phyloP scores from a whole-genome alignment of 805 yeast species.

The Barnettozyma californica region DNA sequence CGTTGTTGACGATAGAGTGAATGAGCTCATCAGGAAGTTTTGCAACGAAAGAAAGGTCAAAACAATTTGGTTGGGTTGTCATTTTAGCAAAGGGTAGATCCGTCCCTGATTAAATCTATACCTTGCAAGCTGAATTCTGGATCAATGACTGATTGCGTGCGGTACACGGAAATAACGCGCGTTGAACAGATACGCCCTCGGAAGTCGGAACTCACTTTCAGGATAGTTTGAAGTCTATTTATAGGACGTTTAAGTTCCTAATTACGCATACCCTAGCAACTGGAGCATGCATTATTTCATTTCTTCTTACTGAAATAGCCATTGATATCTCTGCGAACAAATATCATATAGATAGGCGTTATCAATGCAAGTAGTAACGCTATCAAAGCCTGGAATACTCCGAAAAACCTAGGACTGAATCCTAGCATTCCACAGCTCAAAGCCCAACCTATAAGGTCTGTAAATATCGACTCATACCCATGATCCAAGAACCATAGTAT shows the following conservation, averaged over 20 bases:
- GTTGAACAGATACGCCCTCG: neutral
- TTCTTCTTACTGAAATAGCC: constrained; percentile 38
- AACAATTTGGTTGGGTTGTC: neutral
- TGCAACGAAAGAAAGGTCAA: neutral
- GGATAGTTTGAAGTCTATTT: neutral
- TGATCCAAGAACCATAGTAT: constrained; percentile 49
- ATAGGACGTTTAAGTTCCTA: neutral
- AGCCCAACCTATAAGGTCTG: constrained; percentile 84
- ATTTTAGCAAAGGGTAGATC: neutral
- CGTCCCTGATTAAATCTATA: no score
- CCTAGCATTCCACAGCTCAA: constrained; percentile 65
- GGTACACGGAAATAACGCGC: neutral
- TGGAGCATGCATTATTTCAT: neutral
- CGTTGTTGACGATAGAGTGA: neutral
- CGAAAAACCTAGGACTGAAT: constrained; percentile 57
- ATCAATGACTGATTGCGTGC: no score
- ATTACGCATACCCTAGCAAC: neutral
- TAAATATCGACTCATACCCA: constrained; percentile 71
- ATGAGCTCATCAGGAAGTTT: neutral
- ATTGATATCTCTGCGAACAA: constrained; percentile 47
- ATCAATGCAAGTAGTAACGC: constrained; percentile 46
- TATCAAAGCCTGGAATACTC: constrained; percentile 44
- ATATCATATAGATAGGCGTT: constrained; percentile 49
- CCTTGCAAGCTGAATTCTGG: neutral
- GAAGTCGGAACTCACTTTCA: neutral